A percentile compares a stretch with the other conserved stretches of the same genome.
Conservation (phyloP, 129 eudicot species). For the Helichrysum umbraculigerum region DNA sequence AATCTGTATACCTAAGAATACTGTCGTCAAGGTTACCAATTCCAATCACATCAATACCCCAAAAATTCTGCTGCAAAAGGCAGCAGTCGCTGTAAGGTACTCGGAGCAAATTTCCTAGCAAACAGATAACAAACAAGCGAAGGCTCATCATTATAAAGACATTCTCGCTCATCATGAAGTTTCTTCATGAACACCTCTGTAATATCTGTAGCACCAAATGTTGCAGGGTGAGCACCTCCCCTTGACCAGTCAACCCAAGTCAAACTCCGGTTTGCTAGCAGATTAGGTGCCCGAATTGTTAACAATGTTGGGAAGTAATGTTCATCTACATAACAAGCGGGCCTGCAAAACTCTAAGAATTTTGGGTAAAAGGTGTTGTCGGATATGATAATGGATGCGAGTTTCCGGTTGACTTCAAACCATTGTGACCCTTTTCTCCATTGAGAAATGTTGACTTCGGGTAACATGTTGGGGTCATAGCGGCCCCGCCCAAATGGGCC, state of each 20-base stretch:
- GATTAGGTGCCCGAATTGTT: slow-evolving; percentile 46
- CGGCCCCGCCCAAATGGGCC: slow-evolving; percentile 93
- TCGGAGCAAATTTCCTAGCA: slow-evolving; percentile 89
- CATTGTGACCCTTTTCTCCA: slow-evolving; percentile 98
- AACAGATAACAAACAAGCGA: slow-evolving; percentile 59
- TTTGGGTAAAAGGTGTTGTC: slow-evolving; percentile 73
- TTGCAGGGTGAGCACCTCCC: slow-evolving; percentile 74
- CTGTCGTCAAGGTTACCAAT: slow-evolving; percentile 33
- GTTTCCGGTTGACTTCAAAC: slow-evolving; percentile 86
- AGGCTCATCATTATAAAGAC: slow-evolving; percentile 55
- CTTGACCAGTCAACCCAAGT: slow-evolving; percentile 80
- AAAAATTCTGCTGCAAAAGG: slow-evolving; percentile 52
- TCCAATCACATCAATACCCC: slow-evolving; percentile 49
- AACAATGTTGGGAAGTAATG: slow-evolving; percentile 68
- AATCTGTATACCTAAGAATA: slow-evolving; percentile 24
- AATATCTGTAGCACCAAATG: slow-evolving; percentile 53
- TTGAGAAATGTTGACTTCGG: slow-evolving; percentile 75
- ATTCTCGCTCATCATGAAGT: slow-evolving; percentile 43
- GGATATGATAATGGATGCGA: slow-evolving; percentile 56
- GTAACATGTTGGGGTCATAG: slow-evolving; percentile 69
- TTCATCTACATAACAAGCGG: slow-evolving; percentile 68
- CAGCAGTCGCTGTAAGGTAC: slow-evolving; percentile 63
- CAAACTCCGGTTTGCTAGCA: slow-evolving; percentile 61
- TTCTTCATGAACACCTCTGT: slow-evolving; percentile 61
- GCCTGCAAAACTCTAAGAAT: slow-evolving; percentile 65